Evolutionary conservation across 1,284 basidiomycete species (phyloP), one percentile per base, ranked within the genome.

Genomic region (Cryptococcus amylolentus): DNA sequence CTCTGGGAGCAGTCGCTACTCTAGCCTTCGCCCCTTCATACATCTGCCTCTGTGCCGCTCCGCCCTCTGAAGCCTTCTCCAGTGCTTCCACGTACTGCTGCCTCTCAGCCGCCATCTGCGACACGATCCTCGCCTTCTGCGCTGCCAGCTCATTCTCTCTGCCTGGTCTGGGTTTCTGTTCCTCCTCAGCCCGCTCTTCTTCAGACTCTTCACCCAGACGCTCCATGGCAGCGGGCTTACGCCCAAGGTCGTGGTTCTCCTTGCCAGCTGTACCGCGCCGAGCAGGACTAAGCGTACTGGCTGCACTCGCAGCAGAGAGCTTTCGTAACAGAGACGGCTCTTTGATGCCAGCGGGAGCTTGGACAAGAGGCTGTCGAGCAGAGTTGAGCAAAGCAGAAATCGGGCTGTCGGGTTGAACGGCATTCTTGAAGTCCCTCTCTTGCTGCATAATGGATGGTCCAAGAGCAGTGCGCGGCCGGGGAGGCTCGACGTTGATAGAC

Each of bases 361-460:
- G 88, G 52, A 95, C 81, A 41, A 95, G 81, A 0, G 93, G 93
- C 72, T 93, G 89, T 49, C 88, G 82, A 1, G 93, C 93, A 0
- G 90, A 91, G 69, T 80, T 78, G 68, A 98, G 84, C 52, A 98
- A 80, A 5, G 90, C 91, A 20, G 91, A 91, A 59, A 98, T 95
- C 0, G 96, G 95, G 63, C 87, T 90, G 51, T 91, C 92, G 4
- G 95, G 96, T 71, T 94, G 89, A 4, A 98, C 89, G 2, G 93
- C 96, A 66, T 88, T 87, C 79, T 91, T 87, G 84, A 96, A 95
- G 76, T 97, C 94, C 69, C 88, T 86, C 82, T 98, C 94, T 73
- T 94, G 90, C 67, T 91, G 88, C 5, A 87, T 84, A 61, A 89
- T 86, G 23, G 69, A 71, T 26, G 73, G 72, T 13, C 71, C 73